Base-by-base conservation (phyloP, 192 early-diverging fungal species). In the Backusella sp. region DNA sequence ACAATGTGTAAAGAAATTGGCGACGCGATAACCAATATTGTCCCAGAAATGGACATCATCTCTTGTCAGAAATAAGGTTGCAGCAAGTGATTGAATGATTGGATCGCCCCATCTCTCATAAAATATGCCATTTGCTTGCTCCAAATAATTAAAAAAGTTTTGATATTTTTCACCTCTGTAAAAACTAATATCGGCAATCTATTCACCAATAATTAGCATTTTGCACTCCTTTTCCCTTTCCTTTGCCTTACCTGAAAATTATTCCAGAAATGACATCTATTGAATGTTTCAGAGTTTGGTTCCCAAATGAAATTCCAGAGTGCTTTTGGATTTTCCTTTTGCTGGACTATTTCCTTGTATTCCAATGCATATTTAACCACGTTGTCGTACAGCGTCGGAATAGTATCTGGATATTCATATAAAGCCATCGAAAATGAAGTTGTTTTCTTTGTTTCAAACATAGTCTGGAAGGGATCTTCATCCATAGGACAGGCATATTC, bases 81-180 rank as follows among this genome's bases (percentile, higher is more conserved):
- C 87, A 23, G 84, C 90, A 28, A 94, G 82, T 2, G 91, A 87
- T 70, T 92, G 92, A 21, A 94, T 84, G 1, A 94, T 85, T 66
- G 92, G 93, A 36, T 91, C 93, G 79, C 91, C 91, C 88, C 88
- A 91, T 59, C 91, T 78, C 76, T 91, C 92, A 79, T 93, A 93
- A 71, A 90, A 93, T 84, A 93, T 91, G 7, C 92, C 92, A 72
- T 92, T 92, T 3, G 77, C 72, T 34, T 80, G 21, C 77, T 93
- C 92, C 15, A 94, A 75, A 66, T 84, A 76, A 26, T 91, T 84
- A 76, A 93, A 93, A 77, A 84, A 94, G 14, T 66, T 77, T 49
- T 85, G 76, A 70, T 92, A 94, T 30, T 86, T 80, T 39, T 75
- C 68, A 23, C 84, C 84, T 44, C 87, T 77, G 81, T 89, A 93